Percentiles rank a stretch among this genome's conserved stretches.
phyloP scores from a whole-genome alignment of 2,329 filamentous ascomycete species.

The Aspergillus amoenus region DNA sequence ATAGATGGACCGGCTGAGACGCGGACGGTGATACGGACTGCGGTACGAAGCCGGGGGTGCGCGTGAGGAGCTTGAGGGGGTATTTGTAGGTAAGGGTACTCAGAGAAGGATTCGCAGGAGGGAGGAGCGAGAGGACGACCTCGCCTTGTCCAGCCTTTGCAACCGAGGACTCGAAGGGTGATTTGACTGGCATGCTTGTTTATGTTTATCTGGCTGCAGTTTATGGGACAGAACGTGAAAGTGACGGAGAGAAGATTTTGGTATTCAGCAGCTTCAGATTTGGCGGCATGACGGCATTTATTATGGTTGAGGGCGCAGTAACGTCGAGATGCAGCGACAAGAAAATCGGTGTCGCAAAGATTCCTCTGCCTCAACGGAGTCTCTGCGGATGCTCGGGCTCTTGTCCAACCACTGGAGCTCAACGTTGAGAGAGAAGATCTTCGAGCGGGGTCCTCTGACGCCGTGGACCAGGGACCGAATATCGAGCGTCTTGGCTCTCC shows the following conservation, averaged over 20 bases:
- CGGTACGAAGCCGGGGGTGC: constrained; percentile 63
- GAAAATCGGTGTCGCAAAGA: constrained; percentile 6
- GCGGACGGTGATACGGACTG: constrained; percentile 38
- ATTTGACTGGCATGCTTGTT: constrained; percentile 45
- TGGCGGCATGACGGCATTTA: background rate
- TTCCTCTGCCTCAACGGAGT: background rate
- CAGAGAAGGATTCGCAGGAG: constrained; percentile 69
- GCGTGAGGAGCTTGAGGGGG: constrained; percentile 88
- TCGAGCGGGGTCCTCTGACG: constrained; percentile 17
- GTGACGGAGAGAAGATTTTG: background rate
- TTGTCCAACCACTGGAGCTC: background rate
- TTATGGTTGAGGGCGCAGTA: background rate
- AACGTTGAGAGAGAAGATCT: background rate
- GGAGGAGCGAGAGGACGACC: constrained; percentile 71
- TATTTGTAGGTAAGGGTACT: constrained; percentile 84
- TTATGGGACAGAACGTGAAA: constrained; percentile 1
- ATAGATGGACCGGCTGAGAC: constrained; percentile 69
- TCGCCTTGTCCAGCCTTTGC: constrained; percentile 75
- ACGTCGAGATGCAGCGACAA: background rate
- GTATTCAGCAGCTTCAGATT: background rate
- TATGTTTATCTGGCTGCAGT: background rate
- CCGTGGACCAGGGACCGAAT: constrained; percentile 7
- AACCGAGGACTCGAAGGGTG: constrained; percentile 74
- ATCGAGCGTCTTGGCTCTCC: constrained; percentile 16
- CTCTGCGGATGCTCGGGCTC: background rate